phyloP scores from a whole-genome alignment of 2,329 filamentous ascomycete genomes.

The Sporothrix pallida region DNA sequence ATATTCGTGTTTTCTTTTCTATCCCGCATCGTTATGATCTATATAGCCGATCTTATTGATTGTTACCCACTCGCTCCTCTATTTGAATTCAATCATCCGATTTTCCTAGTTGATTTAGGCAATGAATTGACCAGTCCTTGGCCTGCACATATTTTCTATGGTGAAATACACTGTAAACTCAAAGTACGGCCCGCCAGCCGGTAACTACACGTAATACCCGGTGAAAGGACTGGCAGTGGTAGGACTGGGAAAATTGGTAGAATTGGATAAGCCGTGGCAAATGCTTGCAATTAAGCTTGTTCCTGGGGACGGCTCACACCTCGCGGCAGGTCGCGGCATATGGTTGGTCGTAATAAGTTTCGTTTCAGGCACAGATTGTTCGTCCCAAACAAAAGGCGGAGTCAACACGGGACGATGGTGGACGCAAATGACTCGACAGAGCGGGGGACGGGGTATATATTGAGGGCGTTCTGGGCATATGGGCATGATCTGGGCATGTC shows the following conservation, averaged over 20 bases:
- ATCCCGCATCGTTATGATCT: not conserved
- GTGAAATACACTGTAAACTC: not conserved
- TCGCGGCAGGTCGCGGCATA: not conserved
- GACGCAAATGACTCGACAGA: conserved; percentile 6
- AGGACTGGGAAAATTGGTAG: no score
- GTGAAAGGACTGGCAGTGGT: not conserved
- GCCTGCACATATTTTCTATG: not conserved
- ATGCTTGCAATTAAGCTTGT: not conserved
- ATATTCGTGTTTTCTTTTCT: no score
- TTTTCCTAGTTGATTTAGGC: conserved; percentile 2
- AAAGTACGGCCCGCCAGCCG: not conserved
- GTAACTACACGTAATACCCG: conserved; percentile 10
- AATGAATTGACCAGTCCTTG: not conserved
- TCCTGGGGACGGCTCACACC: not conserved
- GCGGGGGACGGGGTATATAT: conserved; percentile 22
- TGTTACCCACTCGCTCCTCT: no score
- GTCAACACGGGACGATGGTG: not conserved
- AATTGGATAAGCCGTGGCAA: no score
- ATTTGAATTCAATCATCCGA: not conserved
- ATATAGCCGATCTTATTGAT: not conserved
- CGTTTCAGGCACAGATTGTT: not conserved
- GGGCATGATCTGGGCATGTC: not conserved
- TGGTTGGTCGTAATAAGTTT: not conserved
- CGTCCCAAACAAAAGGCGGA: not conserved
- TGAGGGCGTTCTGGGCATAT: not conserved